A percentile compares a stretch with the other conserved stretches of the same genome.
phyloP scores from a whole-genome alignment of 2,329 filamentous ascomycete species.

The Exutisphaerella laricina region DNA sequence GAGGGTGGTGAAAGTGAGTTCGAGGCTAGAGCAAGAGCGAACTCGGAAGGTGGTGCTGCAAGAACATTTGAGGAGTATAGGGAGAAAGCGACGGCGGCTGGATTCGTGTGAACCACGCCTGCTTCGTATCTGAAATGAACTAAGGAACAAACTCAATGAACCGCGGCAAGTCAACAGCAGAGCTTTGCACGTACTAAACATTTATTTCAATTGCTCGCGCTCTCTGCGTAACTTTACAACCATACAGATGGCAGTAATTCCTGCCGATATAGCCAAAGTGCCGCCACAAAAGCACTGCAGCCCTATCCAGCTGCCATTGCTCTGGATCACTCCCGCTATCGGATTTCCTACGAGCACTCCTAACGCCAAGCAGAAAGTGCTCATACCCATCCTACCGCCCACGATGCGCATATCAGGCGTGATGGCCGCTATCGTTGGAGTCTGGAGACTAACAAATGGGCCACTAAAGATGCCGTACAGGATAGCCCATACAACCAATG shows the following conservation, averaged over 20 bases:
- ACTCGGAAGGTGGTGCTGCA: constrained; percentile 26
- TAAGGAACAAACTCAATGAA: too few species aligned
- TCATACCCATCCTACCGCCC: constrained; percentile 23
- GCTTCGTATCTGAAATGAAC: too few species aligned
- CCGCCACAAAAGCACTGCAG: constrained; percentile 24
- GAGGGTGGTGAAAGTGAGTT: constrained; percentile 26
- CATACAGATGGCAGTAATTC: constrained; percentile 3
- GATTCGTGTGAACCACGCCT: constrained; percentile 27
- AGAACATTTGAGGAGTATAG: constrained; percentile 46
- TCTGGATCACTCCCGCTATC: constrained; percentile 16
- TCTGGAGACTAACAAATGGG: constrained; percentile 38
- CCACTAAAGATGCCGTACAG: constrained; percentile 44
- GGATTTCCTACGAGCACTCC: constrained; percentile 24
- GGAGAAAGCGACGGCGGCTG: constrained; percentile 36
- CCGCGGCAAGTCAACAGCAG: too few species aligned
- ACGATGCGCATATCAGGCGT: constrained; percentile 17
- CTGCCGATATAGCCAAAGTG: constrained; percentile 7
- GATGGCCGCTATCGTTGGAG: constrained; percentile 30
- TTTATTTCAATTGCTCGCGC: not conserved
- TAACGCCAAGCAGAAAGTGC: constrained; percentile 17
- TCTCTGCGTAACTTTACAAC: constrained; percentile 5
- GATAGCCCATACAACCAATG: constrained; percentile 36
- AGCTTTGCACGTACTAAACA: too few species aligned
- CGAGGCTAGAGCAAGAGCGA: constrained; percentile 27
- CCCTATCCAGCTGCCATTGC: constrained; percentile 13